These are phyloP conservation scores for Tetragonia tetragonoides DNA, from an alignment of 148 eudicot species.

Conservation along the genomic window DNA sequence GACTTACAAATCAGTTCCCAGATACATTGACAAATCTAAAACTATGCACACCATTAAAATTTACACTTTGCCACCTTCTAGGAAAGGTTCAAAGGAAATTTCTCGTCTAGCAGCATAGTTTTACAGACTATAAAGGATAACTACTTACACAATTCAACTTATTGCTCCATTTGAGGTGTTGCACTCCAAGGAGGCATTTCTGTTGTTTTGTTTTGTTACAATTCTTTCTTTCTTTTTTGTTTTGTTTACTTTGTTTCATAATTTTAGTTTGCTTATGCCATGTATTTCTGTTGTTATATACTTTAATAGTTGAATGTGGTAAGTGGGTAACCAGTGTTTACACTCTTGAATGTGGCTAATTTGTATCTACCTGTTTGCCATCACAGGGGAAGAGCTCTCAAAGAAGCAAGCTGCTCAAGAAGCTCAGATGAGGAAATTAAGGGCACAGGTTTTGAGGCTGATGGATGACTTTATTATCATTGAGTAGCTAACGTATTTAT, in stretches of 20 bases:
- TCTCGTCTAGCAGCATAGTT: too few relatives aligned
- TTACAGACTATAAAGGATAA: too few relatives aligned
- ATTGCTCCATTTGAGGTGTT: too few relatives aligned
- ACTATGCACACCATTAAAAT: too few relatives aligned
- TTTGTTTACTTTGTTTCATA: not conserved
- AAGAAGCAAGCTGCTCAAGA: constrained; percentile 99
- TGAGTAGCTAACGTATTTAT: constrained; percentile 8
- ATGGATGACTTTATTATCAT: constrained; percentile 5
- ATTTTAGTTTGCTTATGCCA: not conserved
- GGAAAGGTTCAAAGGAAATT: too few relatives aligned
- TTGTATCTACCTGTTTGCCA: constrained; percentile 6
- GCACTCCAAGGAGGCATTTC: too few relatives aligned
- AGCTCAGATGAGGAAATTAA: constrained; percentile 80
- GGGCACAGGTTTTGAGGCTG: constrained; percentile 74
- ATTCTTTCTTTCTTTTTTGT: too few relatives aligned
- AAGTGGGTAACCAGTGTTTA: not conserved
- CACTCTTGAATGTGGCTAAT: not conserved
- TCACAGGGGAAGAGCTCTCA: constrained; percentile 91
- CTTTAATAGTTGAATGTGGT: not conserved
- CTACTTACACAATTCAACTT: too few relatives aligned
- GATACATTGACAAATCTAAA: too few relatives aligned
- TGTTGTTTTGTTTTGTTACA: too few relatives aligned
- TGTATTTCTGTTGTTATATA: not conserved
- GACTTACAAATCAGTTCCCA: too few relatives aligned
- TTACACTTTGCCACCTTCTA: too few relatives aligned